Base-by-base conservation (phyloP, 108 stramenopile species). In the Seminavis robusta region DNA sequence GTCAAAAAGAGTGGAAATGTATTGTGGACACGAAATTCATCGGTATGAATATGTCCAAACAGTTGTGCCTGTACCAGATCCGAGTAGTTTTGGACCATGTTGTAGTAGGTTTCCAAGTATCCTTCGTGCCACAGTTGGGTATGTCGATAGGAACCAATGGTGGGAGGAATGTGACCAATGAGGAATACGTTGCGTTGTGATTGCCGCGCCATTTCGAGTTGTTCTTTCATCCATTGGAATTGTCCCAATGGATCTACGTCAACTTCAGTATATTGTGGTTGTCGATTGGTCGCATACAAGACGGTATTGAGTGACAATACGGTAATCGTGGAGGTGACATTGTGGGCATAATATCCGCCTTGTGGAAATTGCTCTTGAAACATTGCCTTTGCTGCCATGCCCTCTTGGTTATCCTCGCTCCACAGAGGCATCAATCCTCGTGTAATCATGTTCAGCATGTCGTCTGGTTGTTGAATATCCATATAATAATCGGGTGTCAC, bases 21-120 rank as follows among this genome's bases (percentile, higher is more conserved):
- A n/a, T 51, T 45, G 21, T 40, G 19, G 37, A 24, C n/a, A 36
- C 28, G 82, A 62, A 88, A 84, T 61, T 88, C 86, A 63, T 84
- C 82, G 4, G 69, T 49, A 66, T 88, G 86, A 28, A 84, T 48
- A 62, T 88, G 86, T 1, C 86, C 86, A 77, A 74, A 88, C 21
- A 88, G 51, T 40, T 84, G 80, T 16, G 56, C 80, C 25, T 42
- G 29, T 33, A 88, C 47, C 0, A 69, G 43, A 25, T 61, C 61
- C 25, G 52, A 41, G 56, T 50, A 73, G 56, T 73, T 52, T 39
- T 56, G 26, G 16, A 84, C 26, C 15, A 84, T 55, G 0, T 55
- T 42, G 44, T 67, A 65, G 37, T 81, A 87, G 0, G 29, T 54
- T 4, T 60, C 33, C 15, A 68, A 33, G 46, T 84, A 84, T 21